Conservation (phyloP, 2,329 filamentous ascomycete genomes). For the Tolypocladium ophioglossoides region DNA sequence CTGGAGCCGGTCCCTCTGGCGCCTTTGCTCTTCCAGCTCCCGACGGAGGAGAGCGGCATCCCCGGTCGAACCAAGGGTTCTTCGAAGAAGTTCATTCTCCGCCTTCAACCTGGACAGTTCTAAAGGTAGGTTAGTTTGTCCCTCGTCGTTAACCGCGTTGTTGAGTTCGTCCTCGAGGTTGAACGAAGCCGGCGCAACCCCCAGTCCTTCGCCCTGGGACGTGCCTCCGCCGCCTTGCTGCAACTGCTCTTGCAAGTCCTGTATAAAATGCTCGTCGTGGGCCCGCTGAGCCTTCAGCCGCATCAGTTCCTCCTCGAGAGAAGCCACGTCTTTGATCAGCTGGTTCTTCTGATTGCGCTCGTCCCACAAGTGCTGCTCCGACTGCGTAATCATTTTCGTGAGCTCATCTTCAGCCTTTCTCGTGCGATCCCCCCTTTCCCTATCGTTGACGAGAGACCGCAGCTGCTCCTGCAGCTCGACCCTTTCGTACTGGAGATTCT, state of each 20-base stretch:
- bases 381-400: conserved; percentile 29
- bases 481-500: conserved; percentile 43
- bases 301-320: conserved; percentile 35
- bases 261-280: conserved; percentile 43
- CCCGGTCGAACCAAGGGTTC: conserved; percentile 40
- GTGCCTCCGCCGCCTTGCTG: conserved; percentile 21
- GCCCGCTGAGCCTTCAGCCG: conserved; percentile 35
- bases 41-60: conserved; percentile 43
- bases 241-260: conserved; percentile 50
- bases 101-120: conserved; percentile 49
- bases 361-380: conserved; percentile 30
- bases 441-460: conserved; percentile 23
- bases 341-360: conserved; percentile 34
- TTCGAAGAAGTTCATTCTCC: conserved; percentile 49
- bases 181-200: conserved; percentile 15
- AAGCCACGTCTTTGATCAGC: conserved; percentile 33
- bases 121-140: conserved; percentile 30
- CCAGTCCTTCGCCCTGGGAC: conserved; percentile 9
- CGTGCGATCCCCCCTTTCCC: conserved; percentile 20
- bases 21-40: conserved; percentile 44
- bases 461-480: conserved; percentile 40
- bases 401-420: conserved; percentile 27
- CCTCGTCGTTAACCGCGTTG: conserved; percentile 29
- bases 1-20: conserved; percentile 40
- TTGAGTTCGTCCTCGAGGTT: conserved; percentile 53